phyloP scores from a whole-genome alignment of 306 rosid genomes.

The Coriaria nepalensis region DNA sequence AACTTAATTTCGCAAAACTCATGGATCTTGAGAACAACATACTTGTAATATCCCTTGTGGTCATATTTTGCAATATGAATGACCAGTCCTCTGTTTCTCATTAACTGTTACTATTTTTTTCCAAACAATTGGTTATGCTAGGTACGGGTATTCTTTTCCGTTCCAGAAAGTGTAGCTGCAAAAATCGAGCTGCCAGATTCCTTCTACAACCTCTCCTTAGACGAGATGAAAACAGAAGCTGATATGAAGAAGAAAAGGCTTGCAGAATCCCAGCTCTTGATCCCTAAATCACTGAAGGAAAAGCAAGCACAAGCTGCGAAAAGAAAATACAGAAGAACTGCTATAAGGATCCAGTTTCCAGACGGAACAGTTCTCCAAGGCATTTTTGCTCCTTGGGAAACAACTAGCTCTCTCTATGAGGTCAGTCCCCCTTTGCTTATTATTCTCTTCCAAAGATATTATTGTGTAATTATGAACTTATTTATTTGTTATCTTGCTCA shows the following conservation, averaged over 20 bases:
- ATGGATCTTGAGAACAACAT: no score
- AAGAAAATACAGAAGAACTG: constrained; percentile 49
- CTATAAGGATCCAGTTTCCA: constrained; percentile 80
- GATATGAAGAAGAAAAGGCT: constrained; percentile 72
- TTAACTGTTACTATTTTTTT: constrained; percentile 7
- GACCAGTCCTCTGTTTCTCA: neutral
- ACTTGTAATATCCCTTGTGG: no score
- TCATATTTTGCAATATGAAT: no score
- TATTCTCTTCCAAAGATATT: neutral
- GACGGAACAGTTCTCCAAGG: constrained; percentile 94
- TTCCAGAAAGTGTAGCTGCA: constrained; percentile 72
- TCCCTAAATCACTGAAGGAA: constrained; percentile 74
- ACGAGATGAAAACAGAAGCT: constrained; percentile 87
- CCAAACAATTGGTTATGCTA: constrained; percentile 7
- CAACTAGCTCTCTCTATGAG: constrained; percentile 66
- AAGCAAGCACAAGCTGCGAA: constrained; percentile 76
- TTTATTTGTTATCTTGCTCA: constrained; percentile 6
- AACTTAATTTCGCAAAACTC: no score
- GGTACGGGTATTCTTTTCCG: constrained; percentile 90
- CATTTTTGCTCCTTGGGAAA: constrained; percentile 66
- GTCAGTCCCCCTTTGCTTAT: constrained; percentile 24
- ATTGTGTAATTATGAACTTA: neutral
- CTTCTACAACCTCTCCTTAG: constrained; percentile 55
- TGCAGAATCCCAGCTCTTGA: constrained; percentile 79
- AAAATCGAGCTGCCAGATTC: constrained; percentile 79